Evolutionary conservation across 306 rosid species (phyloP).

Genomic region (Quercus cerris): DNA sequence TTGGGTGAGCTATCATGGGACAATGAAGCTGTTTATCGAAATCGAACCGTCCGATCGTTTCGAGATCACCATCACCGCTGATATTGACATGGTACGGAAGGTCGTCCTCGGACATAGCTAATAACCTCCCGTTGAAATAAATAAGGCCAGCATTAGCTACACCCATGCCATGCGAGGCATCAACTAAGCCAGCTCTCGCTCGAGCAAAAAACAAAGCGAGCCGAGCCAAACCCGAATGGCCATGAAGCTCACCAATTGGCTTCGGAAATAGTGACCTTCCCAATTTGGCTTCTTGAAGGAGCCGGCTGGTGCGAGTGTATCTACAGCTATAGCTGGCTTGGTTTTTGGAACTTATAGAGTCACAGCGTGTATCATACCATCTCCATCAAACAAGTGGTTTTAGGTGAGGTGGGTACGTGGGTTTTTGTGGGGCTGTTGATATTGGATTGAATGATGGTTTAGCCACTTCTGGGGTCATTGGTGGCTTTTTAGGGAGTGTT

Average conservation of each 20-base stretch:
- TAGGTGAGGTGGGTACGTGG: too few relatives aligned
- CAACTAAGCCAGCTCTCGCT: conserved; percentile 49
- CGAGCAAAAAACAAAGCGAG: conserved; percentile 49
- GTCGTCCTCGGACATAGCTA: conserved; percentile 87
- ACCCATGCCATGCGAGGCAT: conserved; percentile 52
- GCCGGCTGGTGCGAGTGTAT: too few relatives aligned
- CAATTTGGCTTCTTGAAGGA: too few relatives aligned
- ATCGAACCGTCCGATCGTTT: conserved; percentile 54
- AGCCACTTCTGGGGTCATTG: not conserved
- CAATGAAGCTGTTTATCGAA: conserved; percentile 50
- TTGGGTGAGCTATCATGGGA: conserved; percentile 83
- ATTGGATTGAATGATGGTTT: not conserved
- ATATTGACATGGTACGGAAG: conserved; percentile 65
- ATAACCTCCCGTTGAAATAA: conserved; percentile 62
- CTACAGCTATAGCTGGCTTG: too few relatives aligned
- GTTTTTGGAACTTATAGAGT: too few relatives aligned
- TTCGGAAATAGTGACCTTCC: too few relatives aligned
- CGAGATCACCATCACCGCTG: conserved; percentile 53
- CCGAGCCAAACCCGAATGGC: conserved; percentile 66
- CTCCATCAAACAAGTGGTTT: too few relatives aligned
- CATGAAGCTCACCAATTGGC: too few relatives aligned
- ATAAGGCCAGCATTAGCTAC: conserved; percentile 76
- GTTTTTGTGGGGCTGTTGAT: too few relatives aligned
- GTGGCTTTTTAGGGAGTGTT: not conserved
- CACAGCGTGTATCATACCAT: too few relatives aligned